Evolutionary conservation across 495 filamentous ascomycete species (phyloP).

Genomic region (Copromyces sp.): DNA sequence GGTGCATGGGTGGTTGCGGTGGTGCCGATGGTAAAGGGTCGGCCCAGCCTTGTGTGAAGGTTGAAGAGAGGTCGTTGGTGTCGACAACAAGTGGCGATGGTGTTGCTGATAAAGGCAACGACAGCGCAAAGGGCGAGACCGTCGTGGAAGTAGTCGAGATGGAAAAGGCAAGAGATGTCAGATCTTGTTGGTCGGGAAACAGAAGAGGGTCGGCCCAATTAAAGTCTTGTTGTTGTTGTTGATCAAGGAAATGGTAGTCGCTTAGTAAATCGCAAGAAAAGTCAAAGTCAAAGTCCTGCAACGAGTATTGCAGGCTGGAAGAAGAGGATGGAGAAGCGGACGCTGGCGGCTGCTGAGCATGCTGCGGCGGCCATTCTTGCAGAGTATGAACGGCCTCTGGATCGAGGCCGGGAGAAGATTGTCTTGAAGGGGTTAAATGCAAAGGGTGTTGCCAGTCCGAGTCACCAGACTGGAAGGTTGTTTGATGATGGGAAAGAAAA

Average conservation of each 20-base stretch:
- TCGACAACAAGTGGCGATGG: neutral
- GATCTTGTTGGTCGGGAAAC: neutral
- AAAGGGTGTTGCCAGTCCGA: neutral
- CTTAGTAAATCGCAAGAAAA: neutral
- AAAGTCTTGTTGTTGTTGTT: neutral
- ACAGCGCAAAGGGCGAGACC: neutral
- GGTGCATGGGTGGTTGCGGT: neutral
- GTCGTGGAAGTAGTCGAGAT: neutral
- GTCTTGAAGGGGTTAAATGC: neutral
- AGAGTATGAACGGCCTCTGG: constrained; percentile 16
- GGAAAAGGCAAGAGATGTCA: neutral
- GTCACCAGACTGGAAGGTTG: neutral
- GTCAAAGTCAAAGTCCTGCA: neutral
- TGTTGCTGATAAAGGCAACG: neutral
- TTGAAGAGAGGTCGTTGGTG: neutral
- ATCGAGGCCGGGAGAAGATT: constrained; percentile 8
- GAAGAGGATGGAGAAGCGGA: constrained; percentile 1
- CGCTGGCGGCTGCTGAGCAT: constrained; percentile 11
- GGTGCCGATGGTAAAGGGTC: neutral
- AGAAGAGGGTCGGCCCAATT: neutral
- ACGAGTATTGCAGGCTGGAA: constrained; percentile 1
- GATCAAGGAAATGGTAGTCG: neutral
- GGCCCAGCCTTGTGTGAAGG: neutral
- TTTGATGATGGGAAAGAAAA: neutral
- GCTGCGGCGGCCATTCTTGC: constrained; percentile 19